Evolutionary conservation across 192 early-diverging fungal species (phyloP).

Genomic region (Coemansia sp.): DNA sequence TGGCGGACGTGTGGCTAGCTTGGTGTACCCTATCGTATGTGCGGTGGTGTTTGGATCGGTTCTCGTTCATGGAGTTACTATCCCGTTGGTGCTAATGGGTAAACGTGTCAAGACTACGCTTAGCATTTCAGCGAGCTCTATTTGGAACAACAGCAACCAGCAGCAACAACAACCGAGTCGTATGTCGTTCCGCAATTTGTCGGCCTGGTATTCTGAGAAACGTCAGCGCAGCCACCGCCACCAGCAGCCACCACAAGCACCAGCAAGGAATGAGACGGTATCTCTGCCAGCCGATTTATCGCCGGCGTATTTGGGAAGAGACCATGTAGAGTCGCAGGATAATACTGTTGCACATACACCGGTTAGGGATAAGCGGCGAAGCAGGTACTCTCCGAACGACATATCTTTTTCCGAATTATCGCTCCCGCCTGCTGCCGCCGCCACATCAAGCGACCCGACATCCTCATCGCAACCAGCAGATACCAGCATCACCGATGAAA

Average conservation of each 20-base stretch:
- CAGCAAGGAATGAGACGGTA: too few relatives aligned
- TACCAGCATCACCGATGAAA: too few relatives aligned
- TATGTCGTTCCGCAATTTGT: slow-evolving; percentile 1
- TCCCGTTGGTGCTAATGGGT: slow-evolving; percentile 74
- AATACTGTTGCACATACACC: not conserved
- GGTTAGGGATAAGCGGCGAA: not conserved
- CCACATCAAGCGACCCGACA: too few relatives aligned
- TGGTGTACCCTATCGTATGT: slow-evolving; percentile 64
- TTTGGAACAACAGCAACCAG: too few relatives aligned
- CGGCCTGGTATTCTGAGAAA: not conserved
- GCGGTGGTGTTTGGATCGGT: slow-evolving; percentile 83
- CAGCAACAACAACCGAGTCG: slow-evolving; percentile 9
- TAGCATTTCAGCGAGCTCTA: slow-evolving; percentile 17
- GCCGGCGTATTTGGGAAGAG: not conserved
- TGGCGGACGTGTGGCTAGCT: not conserved
- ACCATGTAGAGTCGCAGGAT: too few relatives aligned
- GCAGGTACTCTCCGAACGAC: not conserved
- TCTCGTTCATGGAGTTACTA: slow-evolving; percentile 80
- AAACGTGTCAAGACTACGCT: slow-evolving; percentile 42
- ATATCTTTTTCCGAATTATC: not conserved
- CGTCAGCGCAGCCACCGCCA: slow-evolving; percentile 6
- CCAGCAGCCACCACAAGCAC: too few relatives aligned
- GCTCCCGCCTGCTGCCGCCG: not conserved
- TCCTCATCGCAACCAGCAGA: too few relatives aligned
- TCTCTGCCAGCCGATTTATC: too few relatives aligned